Evolutionary conservation across 2,329 filamentous ascomycete species (phyloP).

Genomic region (Fusarium pilosicola): DNA sequence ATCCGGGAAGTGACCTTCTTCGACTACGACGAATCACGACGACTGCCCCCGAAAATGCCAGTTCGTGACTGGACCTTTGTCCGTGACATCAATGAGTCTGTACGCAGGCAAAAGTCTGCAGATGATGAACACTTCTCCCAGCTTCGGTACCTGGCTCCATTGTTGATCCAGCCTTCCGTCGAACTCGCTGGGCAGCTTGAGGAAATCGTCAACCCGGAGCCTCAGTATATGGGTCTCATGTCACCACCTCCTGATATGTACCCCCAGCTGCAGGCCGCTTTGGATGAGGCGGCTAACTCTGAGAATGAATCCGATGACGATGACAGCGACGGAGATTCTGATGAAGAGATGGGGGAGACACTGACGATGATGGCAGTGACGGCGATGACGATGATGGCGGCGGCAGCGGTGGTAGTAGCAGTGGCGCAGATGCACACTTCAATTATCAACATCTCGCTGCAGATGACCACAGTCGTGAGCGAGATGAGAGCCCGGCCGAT

Average conservation of each 20-base stretch:
- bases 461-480: not conserved
- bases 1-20: conserved; percentile 54
- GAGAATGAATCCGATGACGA: not conserved
- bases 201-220: not conserved
- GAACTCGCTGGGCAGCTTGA: not conserved
- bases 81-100: conserved; percentile 41
- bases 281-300: not conserved
- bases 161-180: conserved; percentile 23
- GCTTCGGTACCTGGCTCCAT: conserved; percentile 35
- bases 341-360: conserved; percentile 6
- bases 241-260: conserved; percentile 11
- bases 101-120: conserved; percentile 31
- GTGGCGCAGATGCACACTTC: not conserved
- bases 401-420: not conserved
- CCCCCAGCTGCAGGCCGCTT: conserved; percentile 4
- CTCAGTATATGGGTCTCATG: not conserved
- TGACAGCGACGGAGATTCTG: not conserved
- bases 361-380: not conserved
- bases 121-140: conserved; percentile 12
- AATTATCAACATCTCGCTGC: not conserved
- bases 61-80: conserved; percentile 48
- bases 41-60: not conserved
- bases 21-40: conserved; percentile 46
- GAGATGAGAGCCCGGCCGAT: not conserved
- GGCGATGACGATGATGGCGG: not conserved